Base-by-base conservation (phyloP, 495 filamentous ascomycete species). In the Ascobolus immersus region DNA sequence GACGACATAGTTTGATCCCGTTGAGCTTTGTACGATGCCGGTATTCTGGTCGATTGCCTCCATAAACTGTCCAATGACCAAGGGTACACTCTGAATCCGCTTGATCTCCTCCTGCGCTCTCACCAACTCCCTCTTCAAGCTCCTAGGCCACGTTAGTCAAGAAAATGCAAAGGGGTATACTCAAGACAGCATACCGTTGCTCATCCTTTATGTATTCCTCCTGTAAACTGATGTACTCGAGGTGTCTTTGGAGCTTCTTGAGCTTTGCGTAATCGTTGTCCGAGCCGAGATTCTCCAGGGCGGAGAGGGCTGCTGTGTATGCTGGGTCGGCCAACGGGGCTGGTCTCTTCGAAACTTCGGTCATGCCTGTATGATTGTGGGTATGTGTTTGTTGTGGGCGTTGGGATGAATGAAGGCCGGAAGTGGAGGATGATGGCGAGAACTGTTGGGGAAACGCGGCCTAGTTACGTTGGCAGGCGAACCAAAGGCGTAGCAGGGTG, bases 131-230 rank as follows among this genome's bases (percentile, higher is more conserved):
- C 89, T 66, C 61, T 96, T 96, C 51, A 96, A 59, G 57, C 80
- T 92, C 60, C 81, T 89, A 43, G 40, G 18, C 39, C 14, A 21
- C n/a, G 4, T 17, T 35, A n/a, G 25, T 34, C 45, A 39, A 51
- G 22, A 4, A 22, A 17, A 15, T 3, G 7, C 22, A 25, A 25
- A 25, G 7, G 7, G 22, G 22, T 7, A 25, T 7, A n/a, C 22
- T 25, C 22, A 25, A 28, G 18, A 15, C 53, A n/a, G n/a, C n/a
- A 27, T 65, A 77, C 78, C 81, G 71, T 56, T 96, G 86, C 62
- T 96, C 86, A 65, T 96, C 89, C 60, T 96, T 96, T 67, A 96
- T 96, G 59, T 94, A 96, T 53, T 96, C 89, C 58, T 96, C 86
- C 57, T 96, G 86, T 42, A 96, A 65, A 52, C 90, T 74, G 51